Conservation (phyloP, 2,329 filamentous ascomycete species). For the Trichophyton simii region DNA sequence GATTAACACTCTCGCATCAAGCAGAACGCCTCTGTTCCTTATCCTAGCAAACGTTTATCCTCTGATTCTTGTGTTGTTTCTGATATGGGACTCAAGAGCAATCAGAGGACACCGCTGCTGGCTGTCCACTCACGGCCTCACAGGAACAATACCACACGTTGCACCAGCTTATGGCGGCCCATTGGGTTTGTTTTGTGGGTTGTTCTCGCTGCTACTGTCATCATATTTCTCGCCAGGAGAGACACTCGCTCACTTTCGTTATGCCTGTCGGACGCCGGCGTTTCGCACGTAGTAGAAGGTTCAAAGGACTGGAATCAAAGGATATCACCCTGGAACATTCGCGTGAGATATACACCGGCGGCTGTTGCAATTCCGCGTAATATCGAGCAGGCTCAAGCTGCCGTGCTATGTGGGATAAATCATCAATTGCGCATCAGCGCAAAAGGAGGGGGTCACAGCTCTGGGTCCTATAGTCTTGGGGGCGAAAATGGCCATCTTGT, state of each 20-base stretch:
- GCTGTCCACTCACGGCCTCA: neutral
- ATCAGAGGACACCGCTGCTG: neutral
- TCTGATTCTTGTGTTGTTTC: neutral
- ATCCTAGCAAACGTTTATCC: neutral
- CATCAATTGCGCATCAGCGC: slow-evolving; percentile 36
- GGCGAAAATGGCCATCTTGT: slow-evolving; percentile 17
- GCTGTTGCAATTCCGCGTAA: slow-evolving; percentile 20
- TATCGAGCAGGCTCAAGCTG: slow-evolving; percentile 29
- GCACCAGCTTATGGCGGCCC: neutral
- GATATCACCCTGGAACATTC: slow-evolving; percentile 17
- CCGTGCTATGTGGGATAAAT: slow-evolving; percentile 34
- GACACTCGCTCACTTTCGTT: neutral
- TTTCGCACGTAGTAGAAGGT: neutral
- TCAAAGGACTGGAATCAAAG: neutral
- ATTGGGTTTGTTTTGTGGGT: neutral
- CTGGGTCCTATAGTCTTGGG: slow-evolving; percentile 23
- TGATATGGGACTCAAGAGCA: neutral
- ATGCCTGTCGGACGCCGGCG: neutral
- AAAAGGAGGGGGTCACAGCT: slow-evolving; percentile 41
- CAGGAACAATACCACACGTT: neutral
- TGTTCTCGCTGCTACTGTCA: neutral
- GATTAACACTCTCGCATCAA: too few relatives aligned
- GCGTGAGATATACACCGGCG: slow-evolving; percentile 18
- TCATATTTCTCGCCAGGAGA: neutral
- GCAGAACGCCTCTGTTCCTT: too few relatives aligned